phyloP scores from a whole-genome alignment of 2,329 filamentous ascomycete species.

The Albifimbria verrucaria region DNA sequence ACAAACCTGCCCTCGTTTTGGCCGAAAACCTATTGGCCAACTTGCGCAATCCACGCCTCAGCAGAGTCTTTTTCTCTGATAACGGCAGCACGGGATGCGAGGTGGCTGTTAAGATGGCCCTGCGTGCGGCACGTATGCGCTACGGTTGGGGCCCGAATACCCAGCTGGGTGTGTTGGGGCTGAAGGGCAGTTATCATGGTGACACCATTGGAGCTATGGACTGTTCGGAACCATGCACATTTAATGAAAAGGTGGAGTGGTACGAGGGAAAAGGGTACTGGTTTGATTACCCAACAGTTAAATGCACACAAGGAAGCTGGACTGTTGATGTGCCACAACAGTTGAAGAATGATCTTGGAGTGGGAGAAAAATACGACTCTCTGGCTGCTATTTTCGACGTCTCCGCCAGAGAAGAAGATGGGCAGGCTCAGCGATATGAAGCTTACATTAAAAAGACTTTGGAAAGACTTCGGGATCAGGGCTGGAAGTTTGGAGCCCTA shows the following conservation, averaged over 20 bases:
- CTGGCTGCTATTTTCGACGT: constrained; percentile 61
- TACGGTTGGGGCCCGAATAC: constrained; percentile 62
- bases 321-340: constrained; percentile 52
- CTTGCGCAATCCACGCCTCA: constrained; percentile 61
- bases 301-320: constrained; percentile 66
- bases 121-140: constrained; percentile 63
- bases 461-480: constrained; percentile 47
- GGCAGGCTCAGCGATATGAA: constrained; percentile 51
- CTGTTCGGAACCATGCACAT: constrained; percentile 71
- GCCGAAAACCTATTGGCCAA: constrained; percentile 61
- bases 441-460: constrained; percentile 56
- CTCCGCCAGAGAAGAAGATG: constrained; percentile 39
- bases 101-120: constrained; percentile 81
- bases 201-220: constrained; percentile 91
- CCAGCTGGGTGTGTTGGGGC: constrained; percentile 65
- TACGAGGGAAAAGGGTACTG: constrained; percentile 75
- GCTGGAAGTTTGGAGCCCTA: constrained; percentile 69
- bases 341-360: constrained; percentile 43
- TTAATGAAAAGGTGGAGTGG: constrained; percentile 83
- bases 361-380: constrained; percentile 39
- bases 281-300: constrained; percentile 75
- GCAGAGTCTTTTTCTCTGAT: constrained; percentile 77
- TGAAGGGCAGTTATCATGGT: constrained; percentile 81
- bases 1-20: constrained; percentile 70
- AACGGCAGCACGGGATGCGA: constrained; percentile 82